Percentiles rank a stretch among this genome's conserved stretches.
Evolutionary conservation across 495 filamentous ascomycete species (phyloP).

Genomic region (Annulohypoxylon bovei): DNA sequence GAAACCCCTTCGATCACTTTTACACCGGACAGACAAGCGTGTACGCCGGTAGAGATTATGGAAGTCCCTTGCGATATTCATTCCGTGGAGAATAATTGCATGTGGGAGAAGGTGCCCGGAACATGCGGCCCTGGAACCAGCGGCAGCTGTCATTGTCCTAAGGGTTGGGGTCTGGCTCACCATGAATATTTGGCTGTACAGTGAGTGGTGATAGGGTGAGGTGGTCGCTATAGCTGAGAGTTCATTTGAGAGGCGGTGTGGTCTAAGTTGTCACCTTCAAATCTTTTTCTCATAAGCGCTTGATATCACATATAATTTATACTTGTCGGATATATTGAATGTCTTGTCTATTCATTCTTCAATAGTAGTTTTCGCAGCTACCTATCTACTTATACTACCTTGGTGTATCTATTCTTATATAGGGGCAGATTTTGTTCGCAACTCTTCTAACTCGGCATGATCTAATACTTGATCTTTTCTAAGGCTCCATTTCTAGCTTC

Average conservation of each 20-base stretch:
- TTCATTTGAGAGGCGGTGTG: neutral
- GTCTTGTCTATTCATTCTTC: neutral
- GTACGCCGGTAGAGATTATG: constrained; percentile 18
- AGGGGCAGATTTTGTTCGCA: too few species aligned
- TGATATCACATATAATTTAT: neutral
- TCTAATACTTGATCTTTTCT: too few species aligned
- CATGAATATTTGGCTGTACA: neutral
- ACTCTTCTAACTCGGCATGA: too few species aligned
- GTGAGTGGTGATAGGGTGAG: neutral
- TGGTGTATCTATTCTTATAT: too few species aligned
- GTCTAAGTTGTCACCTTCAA: neutral
- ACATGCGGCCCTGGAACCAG: constrained; percentile 7
- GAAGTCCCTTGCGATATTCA: constrained; percentile 26
- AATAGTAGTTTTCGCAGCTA: too few species aligned
- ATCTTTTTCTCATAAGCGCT: neutral
- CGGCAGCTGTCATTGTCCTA: constrained; percentile 12
- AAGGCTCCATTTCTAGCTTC: too few species aligned
- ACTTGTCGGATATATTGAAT: neutral
- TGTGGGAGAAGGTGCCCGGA: constrained; percentile 22
- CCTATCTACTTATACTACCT: too few species aligned
- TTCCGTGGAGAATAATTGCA: constrained; percentile 18
- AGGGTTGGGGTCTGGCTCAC: neutral
- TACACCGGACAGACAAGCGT: constrained; percentile 15
- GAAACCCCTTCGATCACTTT: constrained; percentile 17
- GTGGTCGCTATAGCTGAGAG: neutral